These are phyloP conservation scores for Dendrobium officinale DNA, from an alignment of 106 monocot species.

Conservation along the genomic window DNA sequence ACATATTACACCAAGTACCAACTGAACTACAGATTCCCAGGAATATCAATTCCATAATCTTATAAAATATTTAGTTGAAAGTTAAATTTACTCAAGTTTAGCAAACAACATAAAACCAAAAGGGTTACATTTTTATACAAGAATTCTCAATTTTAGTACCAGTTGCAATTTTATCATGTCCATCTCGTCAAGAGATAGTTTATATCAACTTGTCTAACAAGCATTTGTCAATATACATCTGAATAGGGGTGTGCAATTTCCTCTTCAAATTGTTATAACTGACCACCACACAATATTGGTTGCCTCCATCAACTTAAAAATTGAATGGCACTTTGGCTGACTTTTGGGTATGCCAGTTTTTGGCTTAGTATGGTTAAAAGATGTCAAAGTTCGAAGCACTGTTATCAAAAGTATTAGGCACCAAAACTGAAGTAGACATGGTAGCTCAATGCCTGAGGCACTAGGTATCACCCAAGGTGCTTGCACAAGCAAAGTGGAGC, in stretches of 20 bases:
- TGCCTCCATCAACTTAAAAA: background rate
- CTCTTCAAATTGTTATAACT: background rate
- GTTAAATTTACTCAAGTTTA: background rate
- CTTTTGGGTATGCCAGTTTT: too few species aligned
- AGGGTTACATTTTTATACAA: background rate
- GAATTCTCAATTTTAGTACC: background rate
- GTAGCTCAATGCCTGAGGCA: background rate
- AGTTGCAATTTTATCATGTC: background rate
- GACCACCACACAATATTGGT: background rate
- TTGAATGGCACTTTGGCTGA: background rate
- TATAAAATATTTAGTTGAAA: background rate
- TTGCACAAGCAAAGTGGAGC: background rate
- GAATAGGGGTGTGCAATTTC: background rate
- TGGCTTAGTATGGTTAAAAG: background rate
- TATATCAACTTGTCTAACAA: background rate
- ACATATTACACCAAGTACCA: background rate
- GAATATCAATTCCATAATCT: background rate
- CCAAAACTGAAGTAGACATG: background rate
- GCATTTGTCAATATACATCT: background rate
- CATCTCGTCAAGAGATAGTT: background rate
- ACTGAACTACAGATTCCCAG: background rate
- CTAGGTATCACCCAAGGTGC: background rate
- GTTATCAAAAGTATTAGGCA: background rate
- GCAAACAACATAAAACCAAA: background rate
- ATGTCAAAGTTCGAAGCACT: background rate